These are phyloP conservation scores for Aspergillus terreus DNA, from an alignment of 2,329 filamentous ascomycete genomes.

Conservation along the genomic window DNA sequence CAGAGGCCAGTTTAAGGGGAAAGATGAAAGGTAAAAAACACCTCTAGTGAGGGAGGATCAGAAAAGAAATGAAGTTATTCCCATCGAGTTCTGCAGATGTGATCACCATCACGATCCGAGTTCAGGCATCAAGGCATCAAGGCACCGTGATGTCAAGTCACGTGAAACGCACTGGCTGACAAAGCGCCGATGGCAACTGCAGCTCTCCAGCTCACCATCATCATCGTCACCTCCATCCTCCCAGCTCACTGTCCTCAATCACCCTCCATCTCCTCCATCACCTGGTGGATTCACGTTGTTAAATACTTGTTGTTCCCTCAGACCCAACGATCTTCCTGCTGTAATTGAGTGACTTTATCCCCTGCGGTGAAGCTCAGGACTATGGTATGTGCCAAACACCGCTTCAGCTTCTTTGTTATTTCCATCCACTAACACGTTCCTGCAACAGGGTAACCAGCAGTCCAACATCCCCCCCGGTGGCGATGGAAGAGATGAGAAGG, in stretches of 20 bases:
- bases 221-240: constrained; percentile 15
- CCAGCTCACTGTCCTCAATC: constrained; percentile 7
- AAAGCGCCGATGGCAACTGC: constrained; percentile 18
- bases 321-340: background rate
- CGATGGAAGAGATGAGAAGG: constrained; percentile 79
- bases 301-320: background rate
- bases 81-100: no score
- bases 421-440: constrained; percentile 19
- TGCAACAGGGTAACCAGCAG: constrained; percentile 52
- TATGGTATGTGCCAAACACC: constrained; percentile 29
- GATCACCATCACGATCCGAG: no score
- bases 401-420: constrained; percentile 6
- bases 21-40: no score
- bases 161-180: constrained; percentile 12
- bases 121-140: constrained; percentile 12
- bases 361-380: constrained; percentile 15
- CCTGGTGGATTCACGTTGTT: background rate
- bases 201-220: constrained; percentile 18
- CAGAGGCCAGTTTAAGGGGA: no score
- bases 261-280: constrained; percentile 12
- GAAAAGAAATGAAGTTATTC: no score
- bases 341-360: background rate
- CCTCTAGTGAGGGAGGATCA: no score
- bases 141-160: constrained; percentile 12
- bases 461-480: constrained; percentile 76